phyloP scores from a whole-genome alignment of 805 yeast genomes.

The Nakazawaea sp. region DNA sequence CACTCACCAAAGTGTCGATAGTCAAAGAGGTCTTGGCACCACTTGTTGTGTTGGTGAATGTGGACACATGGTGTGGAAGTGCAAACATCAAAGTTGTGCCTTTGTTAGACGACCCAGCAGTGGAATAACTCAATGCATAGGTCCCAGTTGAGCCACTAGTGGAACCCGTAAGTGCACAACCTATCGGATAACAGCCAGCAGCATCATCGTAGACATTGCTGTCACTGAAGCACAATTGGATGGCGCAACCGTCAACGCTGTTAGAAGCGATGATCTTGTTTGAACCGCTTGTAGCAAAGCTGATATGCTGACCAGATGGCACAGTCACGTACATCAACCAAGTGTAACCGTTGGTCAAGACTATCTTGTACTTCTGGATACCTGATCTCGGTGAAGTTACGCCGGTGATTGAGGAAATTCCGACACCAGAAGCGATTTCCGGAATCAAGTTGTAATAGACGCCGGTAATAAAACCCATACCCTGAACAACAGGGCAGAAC shows the following conservation, averaged over 20 bases:
- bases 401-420: conserved; percentile 44
- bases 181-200: conserved; percentile 56
- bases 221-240: conserved; percentile 55
- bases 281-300: conserved; percentile 18
- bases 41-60: conserved; percentile 24
- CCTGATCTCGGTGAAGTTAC: conserved; percentile 30
- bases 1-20: conserved; percentile 45
- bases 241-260: conserved; percentile 39
- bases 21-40: conserved; percentile 24
- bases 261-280: conserved; percentile 33
- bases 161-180: conserved; percentile 35
- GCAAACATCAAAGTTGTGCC: conserved; percentile 41
- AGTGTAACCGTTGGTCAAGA: conserved; percentile 44
- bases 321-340: conserved; percentile 66
- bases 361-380: conserved; percentile 37
- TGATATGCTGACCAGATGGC: conserved; percentile 31
- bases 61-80: conserved; percentile 43
- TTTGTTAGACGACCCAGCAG: conserved; percentile 37
- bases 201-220: conserved; percentile 43
- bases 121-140: conserved; percentile 36
- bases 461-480: conserved; percentile 75
- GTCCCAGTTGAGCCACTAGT: conserved; percentile 28
- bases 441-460: conserved; percentile 49
- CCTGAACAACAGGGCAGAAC: conserved; percentile 63
- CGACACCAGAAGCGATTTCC: conserved; percentile 53